A percentile compares a stretch with the other conserved stretches of the same genome.
Conservation (phyloP, 768 basidiomycete genomes). For the Calocera cornea region DNA sequence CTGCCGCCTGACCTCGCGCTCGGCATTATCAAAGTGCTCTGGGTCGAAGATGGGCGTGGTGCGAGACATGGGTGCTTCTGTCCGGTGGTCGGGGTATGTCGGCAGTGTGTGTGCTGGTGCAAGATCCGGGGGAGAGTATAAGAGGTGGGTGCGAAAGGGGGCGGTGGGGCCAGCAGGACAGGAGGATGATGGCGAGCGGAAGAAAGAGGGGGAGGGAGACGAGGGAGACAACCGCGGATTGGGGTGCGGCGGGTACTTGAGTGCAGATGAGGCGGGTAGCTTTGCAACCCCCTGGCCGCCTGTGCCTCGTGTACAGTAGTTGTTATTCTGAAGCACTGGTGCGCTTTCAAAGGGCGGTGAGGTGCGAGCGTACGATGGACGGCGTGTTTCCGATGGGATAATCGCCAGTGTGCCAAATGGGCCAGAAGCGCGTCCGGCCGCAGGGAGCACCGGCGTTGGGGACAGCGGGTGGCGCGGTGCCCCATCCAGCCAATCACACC, state of each 20-base stretch:
- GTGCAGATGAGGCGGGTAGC: too few species aligned
- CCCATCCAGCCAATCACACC: neutral
- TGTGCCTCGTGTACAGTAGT: too few species aligned
- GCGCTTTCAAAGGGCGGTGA: too few species aligned
- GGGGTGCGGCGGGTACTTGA: neutral
- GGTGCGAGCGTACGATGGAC: too few species aligned
- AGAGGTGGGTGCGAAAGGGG: neutral
- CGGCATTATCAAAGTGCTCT: neutral
- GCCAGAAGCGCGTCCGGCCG: neutral
- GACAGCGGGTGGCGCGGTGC: neutral
- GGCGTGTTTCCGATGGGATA: neutral
- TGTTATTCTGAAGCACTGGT: too few species aligned
- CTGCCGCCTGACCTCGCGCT: neutral
- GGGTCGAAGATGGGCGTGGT: neutral
- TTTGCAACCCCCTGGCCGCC: too few species aligned
- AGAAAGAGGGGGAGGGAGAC: neutral
- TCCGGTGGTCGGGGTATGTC: too few species aligned
- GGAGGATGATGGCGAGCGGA: neutral
- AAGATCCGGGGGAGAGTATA: neutral
- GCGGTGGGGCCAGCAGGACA: neutral
- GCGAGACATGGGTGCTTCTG: neutral
- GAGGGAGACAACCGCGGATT: neutral
- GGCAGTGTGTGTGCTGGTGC: neutral
- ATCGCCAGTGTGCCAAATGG: neutral
- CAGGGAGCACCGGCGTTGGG: neutral